Base-by-base conservation (phyloP, 129 eudicot genomes). In the Centaurea solstitialis region DNA sequence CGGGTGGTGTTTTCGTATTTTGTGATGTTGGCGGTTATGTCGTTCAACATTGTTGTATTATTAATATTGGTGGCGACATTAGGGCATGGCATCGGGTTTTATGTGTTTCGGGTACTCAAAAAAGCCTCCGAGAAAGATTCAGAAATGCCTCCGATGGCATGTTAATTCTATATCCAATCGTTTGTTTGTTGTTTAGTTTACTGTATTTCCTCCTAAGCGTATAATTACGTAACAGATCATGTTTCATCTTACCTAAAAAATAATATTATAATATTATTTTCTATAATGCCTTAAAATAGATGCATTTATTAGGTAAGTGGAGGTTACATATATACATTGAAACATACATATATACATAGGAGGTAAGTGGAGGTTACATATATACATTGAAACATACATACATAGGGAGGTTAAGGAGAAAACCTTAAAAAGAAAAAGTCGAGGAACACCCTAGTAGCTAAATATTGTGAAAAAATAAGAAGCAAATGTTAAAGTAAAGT, bases 11-110 rank as follows among this genome's bases (percentile, higher is more conserved):
- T 94, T 35, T 93, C 92, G 22, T 94, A 91, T 79, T 7, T 91
- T 66, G 88, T 90, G 18, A 94, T 94, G 97, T 87, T 94, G 39
- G 86, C 93, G 2, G 90, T 91, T 11, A 94, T 94, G 98, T 89
- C 93, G 17, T 91, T 90, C 30, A 94, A 91, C 40, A 90, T 78
- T 38, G 97, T 93, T 24, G 94, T 91, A 1, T 90, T 91, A 20
- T 21, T 91, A 1, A 88, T 91, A 20, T 21, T 94, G 21, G 89
- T 77, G 40, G 95, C 91, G 9, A 68, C 91, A 66, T 85, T 79
- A 0, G 98, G 97, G 18, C 97, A 91, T 75, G 79, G 83, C n/a
- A 15, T 88, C 12, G 98, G 97, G 77, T 94, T 87, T 79, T 84
- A 85, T 72, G 30, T 91, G 23, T 91, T 94, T 59, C 67, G 90